Evolutionary conservation across 108 stramenopile genomes (phyloP), one percentile per base, ranked within the genome.

Genomic region (Mayamaea pseudoterrestris): DNA sequence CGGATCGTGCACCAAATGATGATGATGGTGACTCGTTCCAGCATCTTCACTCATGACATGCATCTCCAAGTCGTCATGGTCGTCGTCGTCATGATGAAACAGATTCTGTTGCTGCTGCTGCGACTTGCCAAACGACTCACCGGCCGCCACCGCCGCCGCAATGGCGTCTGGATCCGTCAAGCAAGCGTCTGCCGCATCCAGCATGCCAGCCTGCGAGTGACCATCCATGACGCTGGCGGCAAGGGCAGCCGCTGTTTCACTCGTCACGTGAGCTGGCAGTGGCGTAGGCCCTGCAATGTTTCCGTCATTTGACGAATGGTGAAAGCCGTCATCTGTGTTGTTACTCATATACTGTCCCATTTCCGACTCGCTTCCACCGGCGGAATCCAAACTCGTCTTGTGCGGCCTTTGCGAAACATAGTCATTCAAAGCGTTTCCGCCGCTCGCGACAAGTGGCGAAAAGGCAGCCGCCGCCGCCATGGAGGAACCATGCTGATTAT

Each of bases 101-200:
- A n/a, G n/a, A n/a, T n/a, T n/a, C n/a, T n/a, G n/a, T n/a, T n/a
- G n/a, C n/a, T n/a, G n/a, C n/a, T n/a, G n/a, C n/a, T 44, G 12
- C 1, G 30, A 61, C 44, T 43, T 69, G 7, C 59, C 53, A 36
- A 60, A 71, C 1, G 65, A 56, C 23, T 67, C 72, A 1, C 66
- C 72, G 6, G 66, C 77, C 1, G 60, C 63, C 4, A 78, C 65
- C 13, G 77, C 77, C 0, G 77, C 72, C 56, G 73, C 66, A 2
- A 78, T 65, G 12, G 63, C 77, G 3, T 55, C 50, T 11, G 42
- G 12, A 8, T 54, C 53, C 18, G 30, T 16, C 48, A 49, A 27
- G n/a, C n/a, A n/a, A n/a, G n/a, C n/a, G n/a, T n/a, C n/a, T n/a
- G n/a, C n/a, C n/a, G n/a, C n/a, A 16, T 49, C 54, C 12, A 18